Conservation (phyloP, 345 rosid genomes). For the Anacardium occidentale region DNA sequence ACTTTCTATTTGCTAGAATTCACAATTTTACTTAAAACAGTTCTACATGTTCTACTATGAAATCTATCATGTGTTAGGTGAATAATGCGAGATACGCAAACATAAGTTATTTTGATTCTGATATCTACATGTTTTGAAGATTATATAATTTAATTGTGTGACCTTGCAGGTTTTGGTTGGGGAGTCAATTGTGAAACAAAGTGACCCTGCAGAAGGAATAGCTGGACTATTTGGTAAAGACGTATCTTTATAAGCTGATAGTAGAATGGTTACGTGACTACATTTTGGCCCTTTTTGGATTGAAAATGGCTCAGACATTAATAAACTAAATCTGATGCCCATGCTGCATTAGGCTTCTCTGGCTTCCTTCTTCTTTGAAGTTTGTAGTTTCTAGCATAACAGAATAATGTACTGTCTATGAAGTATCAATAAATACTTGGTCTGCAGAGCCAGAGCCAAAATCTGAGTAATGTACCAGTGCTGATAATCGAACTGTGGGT, state of each 20-base stretch:
- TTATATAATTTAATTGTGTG: constrained; percentile 8
- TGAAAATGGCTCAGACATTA: neutral
- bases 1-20: too few relatives aligned
- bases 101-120: neutral
- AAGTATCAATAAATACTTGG: too few relatives aligned
- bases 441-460: too few relatives aligned
- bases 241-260: constrained; percentile 43
- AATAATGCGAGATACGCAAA: neutral
- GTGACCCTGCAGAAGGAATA: constrained; percentile 68
- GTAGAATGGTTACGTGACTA: too few relatives aligned
- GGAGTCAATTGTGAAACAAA: constrained; percentile 80
- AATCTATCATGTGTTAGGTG: neutral
- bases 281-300: neutral
- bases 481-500: too few relatives aligned
- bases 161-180: constrained; percentile 79
- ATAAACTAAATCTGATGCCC: too few relatives aligned
- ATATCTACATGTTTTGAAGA: neutral
- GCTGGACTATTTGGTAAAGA: constrained; percentile 73
- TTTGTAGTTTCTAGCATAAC: neutral
- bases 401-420: too few relatives aligned
- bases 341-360: neutral
- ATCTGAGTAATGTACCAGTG: too few relatives aligned
- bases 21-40: too few relatives aligned
- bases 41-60: too few relatives aligned
- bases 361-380: neutral